A percentile compares a stretch with the other conserved stretches of the same genome.
Conservation (phyloP, 2,329 filamentous ascomycete species). For the Blastomyces emzantsi region DNA sequence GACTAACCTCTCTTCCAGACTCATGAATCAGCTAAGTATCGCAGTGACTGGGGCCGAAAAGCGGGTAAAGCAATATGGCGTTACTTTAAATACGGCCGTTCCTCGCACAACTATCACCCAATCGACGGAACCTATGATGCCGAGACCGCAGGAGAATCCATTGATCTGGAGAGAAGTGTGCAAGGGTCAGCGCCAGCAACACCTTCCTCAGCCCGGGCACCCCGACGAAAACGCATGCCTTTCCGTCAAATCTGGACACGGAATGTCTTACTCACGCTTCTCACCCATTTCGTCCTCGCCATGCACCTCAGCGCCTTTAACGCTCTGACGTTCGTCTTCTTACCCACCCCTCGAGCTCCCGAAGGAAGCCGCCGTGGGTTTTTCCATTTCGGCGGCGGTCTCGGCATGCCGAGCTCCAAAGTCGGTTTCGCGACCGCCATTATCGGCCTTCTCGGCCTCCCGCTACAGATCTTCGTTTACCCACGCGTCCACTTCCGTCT, state of each 20-base stretch:
- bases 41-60: conserved; percentile 34
- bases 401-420: conserved; percentile 60
- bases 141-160: conserved; percentile 23
- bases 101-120: conserved; percentile 28
- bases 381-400: conserved; percentile 60
- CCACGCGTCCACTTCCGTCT: conserved; percentile 56
- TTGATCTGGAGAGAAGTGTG: conserved; percentile 27
- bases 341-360: conserved; percentile 58
- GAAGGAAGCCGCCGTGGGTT: conserved; percentile 32
- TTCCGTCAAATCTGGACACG: conserved; percentile 46
- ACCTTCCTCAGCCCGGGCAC: conserved; percentile 19
- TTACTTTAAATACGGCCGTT: conserved; percentile 20
- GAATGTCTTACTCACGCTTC: conserved; percentile 49
- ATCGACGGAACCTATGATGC: conserved; percentile 20
- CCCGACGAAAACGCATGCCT: conserved; percentile 32
- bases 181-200: conserved; percentile 22
- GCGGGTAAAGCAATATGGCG: conserved; percentile 30
- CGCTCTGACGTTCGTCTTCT: conserved; percentile 65
- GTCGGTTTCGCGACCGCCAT: conserved; percentile 73
- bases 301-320: conserved; percentile 70
- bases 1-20: conserved; percentile 20
- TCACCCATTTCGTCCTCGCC: conserved; percentile 59
- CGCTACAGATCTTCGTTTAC: conserved; percentile 62
- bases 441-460: conserved; percentile 65
- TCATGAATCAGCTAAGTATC: conserved; percentile 32